These are phyloP conservation scores for Cyclospora cayetanensis DNA, from an alignment of 169 alveolate species.

Conservation along the genomic window DNA sequence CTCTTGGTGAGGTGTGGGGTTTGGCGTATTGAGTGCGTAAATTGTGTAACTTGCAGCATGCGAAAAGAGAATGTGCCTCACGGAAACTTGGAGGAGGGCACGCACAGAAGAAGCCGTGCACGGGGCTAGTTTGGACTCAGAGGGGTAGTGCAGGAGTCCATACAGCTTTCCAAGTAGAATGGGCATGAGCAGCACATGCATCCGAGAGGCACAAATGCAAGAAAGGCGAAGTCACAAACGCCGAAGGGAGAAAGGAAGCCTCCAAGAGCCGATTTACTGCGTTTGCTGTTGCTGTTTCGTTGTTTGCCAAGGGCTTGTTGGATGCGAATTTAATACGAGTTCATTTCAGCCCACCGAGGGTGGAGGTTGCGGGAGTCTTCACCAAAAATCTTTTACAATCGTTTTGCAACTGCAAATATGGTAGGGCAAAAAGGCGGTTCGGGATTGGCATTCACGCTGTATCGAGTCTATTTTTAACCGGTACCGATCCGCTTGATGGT, in stretches of 20 bases:
- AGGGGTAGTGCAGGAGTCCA: too few species aligned
- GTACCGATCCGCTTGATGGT: too few species aligned
- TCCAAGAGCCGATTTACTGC: neutral
- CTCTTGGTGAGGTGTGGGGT: conserved; percentile 1
- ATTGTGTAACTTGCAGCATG: neutral
- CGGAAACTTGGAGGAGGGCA: too few species aligned
- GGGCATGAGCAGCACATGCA: too few species aligned
- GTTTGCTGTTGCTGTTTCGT: too few species aligned
- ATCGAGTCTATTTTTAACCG: too few species aligned
- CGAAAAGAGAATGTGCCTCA: too few species aligned
- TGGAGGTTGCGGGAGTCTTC: neutral
- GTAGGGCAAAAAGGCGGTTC: too few species aligned
- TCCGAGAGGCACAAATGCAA: neutral
- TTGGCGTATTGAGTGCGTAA: neutral
- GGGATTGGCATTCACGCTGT: too few species aligned
- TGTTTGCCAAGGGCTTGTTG: neutral
- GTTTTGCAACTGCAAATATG: neutral
- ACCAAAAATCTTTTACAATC: neutral
- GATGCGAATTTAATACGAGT: neutral
- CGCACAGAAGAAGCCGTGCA: too few species aligned
- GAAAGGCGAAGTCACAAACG: neutral
- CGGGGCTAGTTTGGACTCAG: too few species aligned
- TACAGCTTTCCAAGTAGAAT: too few species aligned
- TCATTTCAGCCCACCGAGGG: neutral
- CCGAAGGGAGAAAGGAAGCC: neutral